These are phyloP conservation scores for Scutellaria minor DNA, from an alignment of 257 asterid species.

Conservation along the genomic window DNA sequence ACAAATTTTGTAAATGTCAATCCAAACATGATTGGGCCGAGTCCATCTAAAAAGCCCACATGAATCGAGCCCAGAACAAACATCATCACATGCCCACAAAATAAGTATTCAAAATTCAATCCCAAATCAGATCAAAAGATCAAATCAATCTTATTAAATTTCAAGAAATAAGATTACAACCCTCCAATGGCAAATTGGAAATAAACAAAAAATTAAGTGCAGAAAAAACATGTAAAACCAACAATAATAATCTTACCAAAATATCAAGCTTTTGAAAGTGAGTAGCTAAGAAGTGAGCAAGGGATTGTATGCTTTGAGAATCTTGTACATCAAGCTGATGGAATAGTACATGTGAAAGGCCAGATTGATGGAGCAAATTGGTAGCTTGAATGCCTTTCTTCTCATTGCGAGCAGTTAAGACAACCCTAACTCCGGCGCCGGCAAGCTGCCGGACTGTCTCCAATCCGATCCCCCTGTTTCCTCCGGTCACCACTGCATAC, in stretches of 20 bases:
- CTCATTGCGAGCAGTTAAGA: conserved; percentile 70
- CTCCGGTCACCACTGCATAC: conserved; percentile 85
- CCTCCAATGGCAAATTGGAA: too few species aligned
- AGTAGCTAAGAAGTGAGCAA: conserved; percentile 48
- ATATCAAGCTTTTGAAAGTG: conserved; percentile 72
- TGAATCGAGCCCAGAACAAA: too few species aligned
- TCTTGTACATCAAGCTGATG: conserved; percentile 86
- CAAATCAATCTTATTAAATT: background rate
- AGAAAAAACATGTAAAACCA: too few species aligned
- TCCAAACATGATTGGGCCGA: too few species aligned
- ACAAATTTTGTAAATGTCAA: too few species aligned
- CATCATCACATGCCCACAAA: too few species aligned
- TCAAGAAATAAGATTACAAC: too few species aligned
- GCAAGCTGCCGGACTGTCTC: conserved; percentile 82
- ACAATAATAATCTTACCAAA: conserved; percentile 46
- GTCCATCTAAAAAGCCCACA: too few species aligned
- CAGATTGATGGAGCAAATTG: conserved; percentile 53
- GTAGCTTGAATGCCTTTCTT: conserved; percentile 60
- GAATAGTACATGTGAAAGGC: conserved; percentile 64
- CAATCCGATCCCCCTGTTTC: conserved; percentile 83
- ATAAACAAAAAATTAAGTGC: background rate
- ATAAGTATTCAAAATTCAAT: too few species aligned
- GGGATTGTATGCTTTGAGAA: conserved; percentile 50
- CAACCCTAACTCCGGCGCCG: conserved; percentile 60
- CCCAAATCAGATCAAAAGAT: too few species aligned